Conservation (phyloP, 2,329 filamentous ascomycete species). For the Celoporthe dispersa region DNA sequence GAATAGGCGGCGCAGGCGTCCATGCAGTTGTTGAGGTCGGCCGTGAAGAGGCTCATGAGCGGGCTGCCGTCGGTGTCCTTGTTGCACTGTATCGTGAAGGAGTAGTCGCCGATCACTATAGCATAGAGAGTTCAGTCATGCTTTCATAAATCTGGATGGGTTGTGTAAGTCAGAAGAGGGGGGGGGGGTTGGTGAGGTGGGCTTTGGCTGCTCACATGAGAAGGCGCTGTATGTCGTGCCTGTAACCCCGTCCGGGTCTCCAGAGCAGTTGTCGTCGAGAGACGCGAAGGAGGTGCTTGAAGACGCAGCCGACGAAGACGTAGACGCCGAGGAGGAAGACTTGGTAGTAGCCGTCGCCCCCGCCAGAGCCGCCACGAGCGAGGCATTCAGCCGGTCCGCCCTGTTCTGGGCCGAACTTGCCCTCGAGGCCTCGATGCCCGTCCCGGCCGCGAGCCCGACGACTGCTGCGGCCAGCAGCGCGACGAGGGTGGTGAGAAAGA, state of each 20-base stretch:
- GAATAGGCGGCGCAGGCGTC: slow-evolving; percentile 51
- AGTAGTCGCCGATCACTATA: slow-evolving; percentile 43
- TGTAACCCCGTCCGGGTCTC: slow-evolving; percentile 40
- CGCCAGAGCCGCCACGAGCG: slow-evolving; percentile 31
- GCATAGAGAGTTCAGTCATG: neutral
- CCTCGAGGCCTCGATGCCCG: slow-evolving; percentile 46
- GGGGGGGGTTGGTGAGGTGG: too few relatives aligned
- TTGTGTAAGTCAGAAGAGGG: too few relatives aligned
- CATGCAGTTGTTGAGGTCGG: slow-evolving; percentile 50
- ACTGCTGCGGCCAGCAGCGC: slow-evolving; percentile 46
- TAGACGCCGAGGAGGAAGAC: slow-evolving; percentile 14
- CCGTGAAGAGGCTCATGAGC: slow-evolving; percentile 47
- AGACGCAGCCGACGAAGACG: slow-evolving; percentile 31
- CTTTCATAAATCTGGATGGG: neutral
- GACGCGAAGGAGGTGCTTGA: slow-evolving; percentile 36
- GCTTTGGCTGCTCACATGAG: slow-evolving; percentile 38
- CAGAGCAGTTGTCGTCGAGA: slow-evolving; percentile 48
- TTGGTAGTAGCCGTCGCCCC: slow-evolving; percentile 25
- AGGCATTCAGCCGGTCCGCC: slow-evolving; percentile 38
- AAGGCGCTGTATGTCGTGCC: slow-evolving; percentile 46
- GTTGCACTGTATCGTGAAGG: slow-evolving; percentile 50
- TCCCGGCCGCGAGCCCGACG: slow-evolving; percentile 50
- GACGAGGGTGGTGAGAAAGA: slow-evolving; percentile 47
- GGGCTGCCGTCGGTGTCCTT: slow-evolving; percentile 44
- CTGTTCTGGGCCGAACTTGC: slow-evolving; percentile 43